These are phyloP conservation scores for Beauveria sp. DNA, from an alignment of 2,329 filamentous ascomycete species.

Conservation along the genomic window DNA sequence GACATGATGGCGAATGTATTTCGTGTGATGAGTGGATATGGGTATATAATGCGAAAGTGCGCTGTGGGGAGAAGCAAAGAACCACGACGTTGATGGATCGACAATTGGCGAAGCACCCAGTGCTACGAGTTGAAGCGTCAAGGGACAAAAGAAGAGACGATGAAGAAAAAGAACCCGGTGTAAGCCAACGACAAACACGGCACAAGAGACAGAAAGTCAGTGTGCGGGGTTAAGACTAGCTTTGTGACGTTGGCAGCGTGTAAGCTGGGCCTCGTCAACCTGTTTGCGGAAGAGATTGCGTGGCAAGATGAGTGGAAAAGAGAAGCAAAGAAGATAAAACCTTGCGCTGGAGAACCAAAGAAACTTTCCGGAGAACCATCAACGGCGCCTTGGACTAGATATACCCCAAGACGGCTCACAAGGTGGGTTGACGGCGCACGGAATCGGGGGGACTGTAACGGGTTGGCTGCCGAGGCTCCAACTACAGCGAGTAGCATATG, in stretches of 20 bases:
- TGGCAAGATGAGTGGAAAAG: not conserved
- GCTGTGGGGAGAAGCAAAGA: not conserved
- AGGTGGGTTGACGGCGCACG: not conserved
- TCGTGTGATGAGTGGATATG: not conserved
- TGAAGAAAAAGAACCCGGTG: not conserved
- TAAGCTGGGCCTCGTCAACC: not conserved
- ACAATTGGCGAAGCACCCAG: not conserved
- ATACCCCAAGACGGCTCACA: constrained; percentile 4
- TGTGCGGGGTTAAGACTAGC: not conserved
- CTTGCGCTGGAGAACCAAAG: not conserved
- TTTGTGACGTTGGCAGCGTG: not conserved
- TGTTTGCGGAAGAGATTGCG: not conserved
- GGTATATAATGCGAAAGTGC: not conserved
- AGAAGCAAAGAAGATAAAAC: not conserved
- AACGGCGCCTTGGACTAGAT: constrained; percentile 1
- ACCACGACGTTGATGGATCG: not conserved
- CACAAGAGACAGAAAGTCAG: not conserved
- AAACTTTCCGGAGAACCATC: not conserved
- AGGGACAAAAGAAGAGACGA: not conserved
- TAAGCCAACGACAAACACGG: not conserved
- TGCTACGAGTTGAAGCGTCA: not conserved
- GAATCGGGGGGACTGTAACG: constrained; percentile 11
- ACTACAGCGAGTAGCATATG: constrained; percentile 9
- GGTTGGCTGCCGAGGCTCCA: constrained; percentile 10
- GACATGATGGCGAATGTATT: not conserved